Conservation (phyloP, 2,329 filamentous ascomycete species). For the Reticulascus tulasneorum region DNA sequence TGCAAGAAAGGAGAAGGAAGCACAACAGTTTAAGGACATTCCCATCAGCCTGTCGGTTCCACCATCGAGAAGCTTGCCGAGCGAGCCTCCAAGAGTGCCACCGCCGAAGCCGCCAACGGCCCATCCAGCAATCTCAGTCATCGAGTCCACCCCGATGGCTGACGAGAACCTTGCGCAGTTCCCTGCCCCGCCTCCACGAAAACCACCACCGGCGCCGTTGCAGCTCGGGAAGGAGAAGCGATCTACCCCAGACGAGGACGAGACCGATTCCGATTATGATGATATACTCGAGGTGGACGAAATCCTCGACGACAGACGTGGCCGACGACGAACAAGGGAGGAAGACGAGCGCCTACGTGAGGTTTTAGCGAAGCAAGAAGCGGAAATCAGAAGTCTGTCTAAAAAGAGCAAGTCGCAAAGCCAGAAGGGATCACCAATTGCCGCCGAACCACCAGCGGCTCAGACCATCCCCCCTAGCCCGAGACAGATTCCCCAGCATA, state of each 20-base stretch:
- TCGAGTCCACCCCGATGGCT: constrained; percentile 39
- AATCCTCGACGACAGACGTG: constrained; percentile 58
- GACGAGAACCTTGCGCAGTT: constrained; percentile 47
- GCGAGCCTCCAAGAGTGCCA: constrained; percentile 46
- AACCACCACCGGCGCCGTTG: constrained; percentile 80
- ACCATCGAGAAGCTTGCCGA: constrained; percentile 53
- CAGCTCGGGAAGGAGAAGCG: constrained; percentile 55
- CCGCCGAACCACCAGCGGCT: constrained; percentile 25
- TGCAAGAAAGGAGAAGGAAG: constrained; percentile 41
- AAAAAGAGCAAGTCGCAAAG: constrained; percentile 63
- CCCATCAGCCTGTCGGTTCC: constrained; percentile 49
- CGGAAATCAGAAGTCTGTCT: constrained; percentile 67
- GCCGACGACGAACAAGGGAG: constrained; percentile 77
- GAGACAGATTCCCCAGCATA: constrained; percentile 24
- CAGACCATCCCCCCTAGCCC: constrained; percentile 33
- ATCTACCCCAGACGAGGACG: constrained; percentile 49
- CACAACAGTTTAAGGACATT: constrained; percentile 38
- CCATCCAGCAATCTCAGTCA: constrained; percentile 34
- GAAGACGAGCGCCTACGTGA: constrained; percentile 82
- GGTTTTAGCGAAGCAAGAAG: constrained; percentile 60
- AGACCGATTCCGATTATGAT: constrained; percentile 79
- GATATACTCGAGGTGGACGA: constrained; percentile 69
- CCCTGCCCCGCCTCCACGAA: constrained; percentile 63
- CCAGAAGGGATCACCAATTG: constrained; percentile 38
- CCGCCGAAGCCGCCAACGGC: constrained; percentile 46